A percentile compares a stretch with the other conserved stretches of the same genome.
Conservation (phyloP, 225 moss, liverwort and hornwort genomes). For the Physcomitrium patens region DNA sequence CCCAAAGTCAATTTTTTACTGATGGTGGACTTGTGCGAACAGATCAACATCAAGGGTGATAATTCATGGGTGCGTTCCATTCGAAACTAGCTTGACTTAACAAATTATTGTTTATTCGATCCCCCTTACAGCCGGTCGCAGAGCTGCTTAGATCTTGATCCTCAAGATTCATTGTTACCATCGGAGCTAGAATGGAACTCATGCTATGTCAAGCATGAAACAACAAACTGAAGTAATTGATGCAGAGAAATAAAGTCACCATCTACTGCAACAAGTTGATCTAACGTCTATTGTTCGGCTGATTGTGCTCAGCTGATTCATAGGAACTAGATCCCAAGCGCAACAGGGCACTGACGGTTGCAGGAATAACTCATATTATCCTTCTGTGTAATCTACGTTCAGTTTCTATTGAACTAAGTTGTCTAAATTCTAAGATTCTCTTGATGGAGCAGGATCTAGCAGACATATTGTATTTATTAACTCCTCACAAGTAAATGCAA, state of each 20-base stretch:
- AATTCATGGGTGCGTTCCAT: too few relatives aligned
- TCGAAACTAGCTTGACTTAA: too few relatives aligned
- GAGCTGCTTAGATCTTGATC: too few relatives aligned
- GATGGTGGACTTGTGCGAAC: too few relatives aligned
- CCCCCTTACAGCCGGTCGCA: too few relatives aligned
- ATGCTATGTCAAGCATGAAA: not conserved
- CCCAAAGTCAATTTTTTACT: too few relatives aligned
- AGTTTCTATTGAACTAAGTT: not conserved
- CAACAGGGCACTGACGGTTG: not conserved
- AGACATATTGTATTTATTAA: too few relatives aligned
- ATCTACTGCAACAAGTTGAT: not conserved
- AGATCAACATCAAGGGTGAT: too few relatives aligned
- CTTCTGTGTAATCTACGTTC: not conserved
- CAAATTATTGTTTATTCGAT: too few relatives aligned
- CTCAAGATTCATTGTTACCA: too few relatives aligned
- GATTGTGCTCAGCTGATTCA: not conserved
- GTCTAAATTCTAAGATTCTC: not conserved
- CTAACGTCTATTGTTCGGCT: not conserved
- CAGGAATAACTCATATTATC: not conserved
- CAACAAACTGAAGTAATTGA: not conserved
- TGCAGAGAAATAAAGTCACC: not conserved
- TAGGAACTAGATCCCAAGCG: not conserved
- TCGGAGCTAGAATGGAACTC: too few relatives aligned
- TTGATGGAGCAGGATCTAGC: not conserved
- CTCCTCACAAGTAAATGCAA: too few relatives aligned